A percentile compares a stretch with the other conserved stretches of the same genome.
Conservation (phyloP, 306 rosid genomes). For the Cicer chorassanicum region DNA sequence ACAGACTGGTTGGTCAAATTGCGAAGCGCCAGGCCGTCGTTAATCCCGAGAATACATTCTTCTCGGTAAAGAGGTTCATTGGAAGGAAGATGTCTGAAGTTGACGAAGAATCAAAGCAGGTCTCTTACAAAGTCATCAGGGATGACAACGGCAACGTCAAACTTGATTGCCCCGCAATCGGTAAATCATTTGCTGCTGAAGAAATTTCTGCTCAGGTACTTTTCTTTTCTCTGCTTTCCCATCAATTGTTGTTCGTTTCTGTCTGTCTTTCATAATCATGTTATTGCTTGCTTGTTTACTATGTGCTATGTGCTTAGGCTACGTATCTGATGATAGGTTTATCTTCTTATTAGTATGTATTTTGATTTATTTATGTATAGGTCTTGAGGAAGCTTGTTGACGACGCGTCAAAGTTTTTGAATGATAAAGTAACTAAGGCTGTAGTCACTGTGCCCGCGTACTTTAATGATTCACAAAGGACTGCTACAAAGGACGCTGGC, state of each 20-base stretch:
- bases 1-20: slow-evolving; percentile 85
- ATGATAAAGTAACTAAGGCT: slow-evolving; percentile 94
- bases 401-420: slow-evolving; percentile 94
- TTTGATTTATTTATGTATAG: slow-evolving; percentile 35
- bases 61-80: slow-evolving; percentile 87
- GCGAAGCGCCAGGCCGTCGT: slow-evolving; percentile 93
- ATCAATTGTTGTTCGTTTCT: background rate
- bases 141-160: slow-evolving; percentile 88
- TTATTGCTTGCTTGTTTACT: background rate
- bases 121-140: slow-evolving; percentile 74
- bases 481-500: slow-evolving; percentile 99
- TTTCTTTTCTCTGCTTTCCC: background rate
- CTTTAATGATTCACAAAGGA: slow-evolving; percentile 98
- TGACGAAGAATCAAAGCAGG: slow-evolving; percentile 89
- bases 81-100: slow-evolving; percentile 94
- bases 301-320: background rate
- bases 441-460: slow-evolving; percentile 98
- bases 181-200: slow-evolving; percentile 82
- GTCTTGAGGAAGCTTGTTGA: slow-evolving; percentile 96
- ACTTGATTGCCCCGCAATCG: slow-evolving; percentile 85
- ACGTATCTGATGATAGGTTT: background rate
- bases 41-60: slow-evolving; percentile 87
- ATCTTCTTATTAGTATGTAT: no score
- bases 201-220: slow-evolving; percentile 92
- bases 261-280: background rate